A percentile compares a stretch with the other conserved stretches of the same genome.
Evolutionary conservation across 164 flowering plant genomes (phyloP).

Genomic region (Stephania cephalantha): DNA sequence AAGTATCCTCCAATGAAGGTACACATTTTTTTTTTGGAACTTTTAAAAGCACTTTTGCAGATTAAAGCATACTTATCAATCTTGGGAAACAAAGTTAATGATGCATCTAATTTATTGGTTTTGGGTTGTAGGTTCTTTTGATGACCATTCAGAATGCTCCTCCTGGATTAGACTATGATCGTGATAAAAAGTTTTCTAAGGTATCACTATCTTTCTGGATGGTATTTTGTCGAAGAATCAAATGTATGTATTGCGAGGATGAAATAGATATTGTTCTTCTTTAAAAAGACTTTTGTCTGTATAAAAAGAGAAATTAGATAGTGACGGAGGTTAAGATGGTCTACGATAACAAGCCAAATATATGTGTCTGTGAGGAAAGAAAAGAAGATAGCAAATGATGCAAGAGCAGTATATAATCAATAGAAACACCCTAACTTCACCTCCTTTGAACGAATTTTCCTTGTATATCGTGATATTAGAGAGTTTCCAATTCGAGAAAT

Average conservation of each 20-base stretch:
- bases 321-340: too few relatives aligned
- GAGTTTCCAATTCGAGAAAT: too few relatives aligned
- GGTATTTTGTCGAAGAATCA: conserved; percentile 6
- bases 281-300: neutral
- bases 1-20: conserved; percentile 82
- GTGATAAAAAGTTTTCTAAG: conserved; percentile 95
- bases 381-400: too few relatives aligned
- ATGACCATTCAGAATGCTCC: conserved; percentile 76
- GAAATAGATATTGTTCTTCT: neutral
- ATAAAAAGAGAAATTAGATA: too few relatives aligned
- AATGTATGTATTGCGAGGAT: neutral
- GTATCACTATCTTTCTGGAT: conserved; percentile 44
- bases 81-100: neutral
- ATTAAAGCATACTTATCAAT: neutral
- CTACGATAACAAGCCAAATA: too few relatives aligned
- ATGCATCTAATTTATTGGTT: neutral
- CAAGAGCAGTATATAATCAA: too few relatives aligned
- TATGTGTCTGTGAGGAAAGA: too few relatives aligned
- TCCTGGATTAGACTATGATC: conserved; percentile 88
- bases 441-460: too few relatives aligned
- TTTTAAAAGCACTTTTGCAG: neutral
- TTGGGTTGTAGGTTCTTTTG: conserved; percentile 46
- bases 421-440: too few relatives aligned
- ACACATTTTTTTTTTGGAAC: neutral
- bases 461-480: too few relatives aligned